These are phyloP conservation scores for Diversispora epigaea DNA, from an alignment of 192 early-diverging fungal species.

Conservation along the genomic window DNA sequence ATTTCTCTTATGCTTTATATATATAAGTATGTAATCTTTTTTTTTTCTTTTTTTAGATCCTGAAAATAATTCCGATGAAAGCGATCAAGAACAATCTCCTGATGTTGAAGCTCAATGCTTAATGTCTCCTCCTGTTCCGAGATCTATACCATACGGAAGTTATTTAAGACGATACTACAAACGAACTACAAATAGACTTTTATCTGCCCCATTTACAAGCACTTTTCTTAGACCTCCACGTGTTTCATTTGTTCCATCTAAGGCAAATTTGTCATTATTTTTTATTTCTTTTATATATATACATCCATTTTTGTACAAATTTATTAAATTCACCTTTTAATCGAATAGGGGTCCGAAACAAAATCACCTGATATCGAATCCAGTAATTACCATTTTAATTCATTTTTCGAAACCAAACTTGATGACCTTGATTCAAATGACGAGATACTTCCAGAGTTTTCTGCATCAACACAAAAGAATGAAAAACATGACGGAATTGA, in stretches of 20 bases:
- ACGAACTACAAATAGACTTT: slow-evolving; percentile 35
- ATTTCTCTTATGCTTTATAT: background rate
- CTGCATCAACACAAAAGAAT: slow-evolving; percentile 24
- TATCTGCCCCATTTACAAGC: slow-evolving; percentile 34
- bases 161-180: slow-evolving; percentile 52
- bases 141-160: slow-evolving; percentile 59
- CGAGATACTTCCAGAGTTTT: slow-evolving; percentile 11
- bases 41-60: background rate
- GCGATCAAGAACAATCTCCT: background rate
- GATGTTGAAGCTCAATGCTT: background rate
- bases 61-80: slow-evolving; percentile 4
- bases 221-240: slow-evolving; percentile 54
- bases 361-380: background rate
- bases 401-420: too few species aligned
- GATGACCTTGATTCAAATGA: slow-evolving; percentile 28
- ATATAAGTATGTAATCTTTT: background rate
- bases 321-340: too few species aligned
- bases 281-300: background rate
- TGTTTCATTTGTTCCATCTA: slow-evolving; percentile 41
- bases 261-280: slow-evolving; percentile 32
- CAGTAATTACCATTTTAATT: too few species aligned
- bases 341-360: background rate
- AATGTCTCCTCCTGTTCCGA: slow-evolving; percentile 32
- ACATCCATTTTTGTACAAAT: too few species aligned
- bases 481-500: slow-evolving; percentile 37